Evolutionary conservation across 2,329 filamentous ascomycete genomes (phyloP).

Genomic region (Lasiodiplodia citricola): DNA sequence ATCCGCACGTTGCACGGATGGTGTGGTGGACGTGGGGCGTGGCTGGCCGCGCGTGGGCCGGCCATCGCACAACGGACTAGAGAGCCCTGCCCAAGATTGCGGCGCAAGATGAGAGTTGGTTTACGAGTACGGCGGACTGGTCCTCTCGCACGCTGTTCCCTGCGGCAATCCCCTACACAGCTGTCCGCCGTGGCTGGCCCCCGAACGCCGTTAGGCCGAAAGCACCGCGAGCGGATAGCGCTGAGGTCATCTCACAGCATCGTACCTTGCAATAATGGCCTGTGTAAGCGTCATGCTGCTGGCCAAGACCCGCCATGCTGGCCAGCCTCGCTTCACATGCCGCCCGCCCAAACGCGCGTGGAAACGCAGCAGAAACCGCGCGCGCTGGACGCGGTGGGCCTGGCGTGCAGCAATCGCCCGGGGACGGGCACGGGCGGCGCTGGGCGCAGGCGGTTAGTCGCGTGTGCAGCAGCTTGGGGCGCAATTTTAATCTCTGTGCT

Average conservation of each 20-base stretch:
- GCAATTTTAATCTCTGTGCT: conserved; percentile 18
- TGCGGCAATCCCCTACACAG: conserved; percentile 10
- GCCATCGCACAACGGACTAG: neutral
- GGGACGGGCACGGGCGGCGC: conserved; percentile 14
- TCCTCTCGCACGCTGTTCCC: conserved; percentile 11
- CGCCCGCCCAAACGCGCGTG: neutral
- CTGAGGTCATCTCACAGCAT: conserved; percentile 21
- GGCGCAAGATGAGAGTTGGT: conserved; percentile 6
- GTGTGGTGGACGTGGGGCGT: neutral
- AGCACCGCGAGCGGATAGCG: neutral
- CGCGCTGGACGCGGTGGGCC: neutral
- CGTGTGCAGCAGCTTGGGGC: conserved; percentile 21
- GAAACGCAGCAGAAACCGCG: conserved; percentile 2
- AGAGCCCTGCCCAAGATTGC: conserved; percentile 1
- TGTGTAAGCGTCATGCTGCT: conserved; percentile 19
- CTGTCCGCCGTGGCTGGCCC: conserved; percentile 2
- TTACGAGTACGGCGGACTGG: conserved; percentile 15
- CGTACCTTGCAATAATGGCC: conserved; percentile 6
- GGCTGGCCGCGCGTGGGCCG: conserved; percentile 13
- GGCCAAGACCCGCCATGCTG: neutral
- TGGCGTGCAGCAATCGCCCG: conserved; percentile 10
- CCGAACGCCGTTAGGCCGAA: neutral
- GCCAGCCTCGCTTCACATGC: neutral
- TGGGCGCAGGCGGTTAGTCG: conserved; percentile 19
- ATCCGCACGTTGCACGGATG: conserved; percentile 10